Conservation (phyloP, 2,329 filamentous ascomycete genomes). For the Pseudogymnoascus sp. region DNA sequence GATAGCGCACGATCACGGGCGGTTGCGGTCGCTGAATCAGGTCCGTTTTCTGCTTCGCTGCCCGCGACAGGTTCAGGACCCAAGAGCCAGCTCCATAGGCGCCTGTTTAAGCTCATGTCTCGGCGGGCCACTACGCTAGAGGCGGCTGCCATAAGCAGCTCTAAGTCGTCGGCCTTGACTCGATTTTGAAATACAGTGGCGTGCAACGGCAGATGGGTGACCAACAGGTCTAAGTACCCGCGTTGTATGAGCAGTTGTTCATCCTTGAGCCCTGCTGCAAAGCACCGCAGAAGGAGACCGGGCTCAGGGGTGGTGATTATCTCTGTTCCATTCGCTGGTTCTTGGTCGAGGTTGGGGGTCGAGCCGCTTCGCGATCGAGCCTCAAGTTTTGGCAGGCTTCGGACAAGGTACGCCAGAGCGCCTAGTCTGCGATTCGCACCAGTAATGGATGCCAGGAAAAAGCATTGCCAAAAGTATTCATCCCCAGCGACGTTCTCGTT, state of each 20-base stretch:
- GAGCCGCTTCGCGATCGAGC: constrained; percentile 25
- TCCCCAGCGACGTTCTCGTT: constrained; percentile 52
- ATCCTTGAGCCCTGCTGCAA: constrained; percentile 81
- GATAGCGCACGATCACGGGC: constrained; percentile 20
- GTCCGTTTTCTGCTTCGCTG: constrained; percentile 39
- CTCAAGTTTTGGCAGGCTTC: constrained; percentile 67
- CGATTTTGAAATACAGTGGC: constrained; percentile 70
- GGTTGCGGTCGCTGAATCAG: constrained; percentile 35
- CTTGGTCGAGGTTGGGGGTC: neutral
- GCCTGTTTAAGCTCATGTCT: constrained; percentile 93
- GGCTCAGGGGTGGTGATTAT: constrained; percentile 85
- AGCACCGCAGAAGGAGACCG: constrained; percentile 80
- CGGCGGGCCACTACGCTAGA: constrained; percentile 79
- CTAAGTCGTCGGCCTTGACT: constrained; percentile 67
- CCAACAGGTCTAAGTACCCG: constrained; percentile 86
- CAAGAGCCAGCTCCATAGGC: constrained; percentile 93
- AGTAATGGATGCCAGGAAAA: constrained; percentile 89
- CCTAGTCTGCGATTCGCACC: constrained; percentile 77
- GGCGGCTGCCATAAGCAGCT: constrained; percentile 73
- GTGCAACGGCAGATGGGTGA: constrained; percentile 80
- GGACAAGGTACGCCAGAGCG: constrained; percentile 75
- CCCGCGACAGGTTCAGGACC: constrained; percentile 57
- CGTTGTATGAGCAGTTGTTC: constrained; percentile 86
- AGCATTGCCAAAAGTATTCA: constrained; percentile 96
- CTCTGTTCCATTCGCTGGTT: constrained; percentile 30